phyloP scores from a whole-genome alignment of 768 basidiomycete species.

The Kondoa malvinella region DNA sequence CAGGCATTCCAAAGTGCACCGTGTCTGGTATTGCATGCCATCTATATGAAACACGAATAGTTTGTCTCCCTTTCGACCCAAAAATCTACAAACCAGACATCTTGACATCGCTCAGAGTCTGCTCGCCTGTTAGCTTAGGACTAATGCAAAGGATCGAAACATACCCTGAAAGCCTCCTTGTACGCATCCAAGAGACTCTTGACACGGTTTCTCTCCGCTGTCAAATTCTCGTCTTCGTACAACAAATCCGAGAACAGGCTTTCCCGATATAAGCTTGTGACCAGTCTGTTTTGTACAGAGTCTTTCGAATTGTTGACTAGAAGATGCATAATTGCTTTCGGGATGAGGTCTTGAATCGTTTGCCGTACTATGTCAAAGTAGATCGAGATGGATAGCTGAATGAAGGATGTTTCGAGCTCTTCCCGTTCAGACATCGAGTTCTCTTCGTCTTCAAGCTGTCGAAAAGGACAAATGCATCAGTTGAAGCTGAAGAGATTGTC shows the following conservation, averaged over 20 bases:
- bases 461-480: not conserved
- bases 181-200: slow-evolving; percentile 92
- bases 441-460: not conserved
- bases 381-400: slow-evolving; percentile 81
- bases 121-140: not conserved
- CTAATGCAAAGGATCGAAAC: not conserved
- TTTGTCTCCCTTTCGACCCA: too few relatives aligned
- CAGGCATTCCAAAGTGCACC: too few relatives aligned
- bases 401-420: slow-evolving; percentile 91
- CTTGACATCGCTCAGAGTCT: not conserved
- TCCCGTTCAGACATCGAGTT: slow-evolving; percentile 34
- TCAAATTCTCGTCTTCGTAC: slow-evolving; percentile 87
- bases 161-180: slow-evolving; percentile 40
- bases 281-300: slow-evolving; percentile 87
- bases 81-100: too few relatives aligned
- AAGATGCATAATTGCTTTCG: slow-evolving; percentile 49
- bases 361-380: slow-evolving; percentile 95
- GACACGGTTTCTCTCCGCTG: slow-evolving; percentile 79
- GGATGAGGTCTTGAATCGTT: slow-evolving; percentile 88
- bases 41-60: too few relatives aligned
- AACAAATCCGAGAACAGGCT: slow-evolving; percentile 76
- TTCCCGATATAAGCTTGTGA: slow-evolving; percentile 86
- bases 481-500: not conserved
- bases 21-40: too few relatives aligned
- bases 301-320: slow-evolving; percentile 93